Base-by-base conservation (phyloP, 352 stramenopile species). In the Thraustotheca clavata region DNA sequence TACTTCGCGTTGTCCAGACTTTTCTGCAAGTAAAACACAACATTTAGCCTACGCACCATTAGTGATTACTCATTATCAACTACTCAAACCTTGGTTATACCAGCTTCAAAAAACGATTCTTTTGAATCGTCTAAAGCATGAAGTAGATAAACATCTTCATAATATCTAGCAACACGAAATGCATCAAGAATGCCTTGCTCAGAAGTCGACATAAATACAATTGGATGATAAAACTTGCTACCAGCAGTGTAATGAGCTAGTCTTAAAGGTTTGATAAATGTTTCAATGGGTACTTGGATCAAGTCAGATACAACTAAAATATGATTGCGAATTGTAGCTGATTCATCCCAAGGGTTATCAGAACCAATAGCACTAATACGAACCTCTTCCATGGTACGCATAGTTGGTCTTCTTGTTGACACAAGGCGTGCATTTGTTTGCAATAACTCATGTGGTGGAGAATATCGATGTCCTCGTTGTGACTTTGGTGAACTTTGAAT, bases 161-260 rank as follows among this genome's bases (percentile, higher is more conserved):
- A 86, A 22, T 67, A 62, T 32, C 75, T 66, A 2, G 86, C 68
- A 18, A 71, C 62, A 4, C 62, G 67, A 36, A 60, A 74, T 5
- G 62, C 70, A 3, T 52, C 35, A 0, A 50, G 29, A 6, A 67
- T 55, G 33, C 39, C 76, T 43, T 68, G 73, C 2, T 60, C 16
- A 14, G 75, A 76, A 74, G 77, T 87, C 39, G 79, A 86, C 14
- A 88, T 52, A 43, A 88, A 88, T 27, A 87, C 65, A 32, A 88
- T 75, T 1, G 76, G 68, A 38, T 80, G 72, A 29, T 84, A 83
- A 20, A 81, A 71, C 9, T 67, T 60, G 46, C 40, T 73, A 16
- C 71, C 71, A 0, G 66, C 67, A 1, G 62, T 60, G 24, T 80
- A 71, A 40, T 76, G 73, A 29, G 73, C 66, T 2, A 82, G 62